These are phyloP conservation scores for Stentor roeselii DNA, from an alignment of 73 alveolate species.

Conservation along the genomic window DNA sequence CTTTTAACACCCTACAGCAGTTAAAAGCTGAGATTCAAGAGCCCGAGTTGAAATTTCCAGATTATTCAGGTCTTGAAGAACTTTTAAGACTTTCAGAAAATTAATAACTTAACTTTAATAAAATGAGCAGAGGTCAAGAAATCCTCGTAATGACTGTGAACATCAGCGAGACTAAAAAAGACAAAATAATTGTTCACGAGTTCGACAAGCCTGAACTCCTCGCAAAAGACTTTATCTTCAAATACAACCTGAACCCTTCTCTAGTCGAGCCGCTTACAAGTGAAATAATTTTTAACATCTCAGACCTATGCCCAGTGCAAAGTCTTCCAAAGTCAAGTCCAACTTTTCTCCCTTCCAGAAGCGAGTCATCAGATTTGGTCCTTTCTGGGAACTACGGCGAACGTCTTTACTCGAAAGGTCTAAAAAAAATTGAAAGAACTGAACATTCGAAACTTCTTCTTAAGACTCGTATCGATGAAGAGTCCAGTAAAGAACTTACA, in stretches of 20 bases:
- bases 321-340: background rate
- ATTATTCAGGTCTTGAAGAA: too few relatives aligned
- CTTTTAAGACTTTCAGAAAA: too few relatives aligned
- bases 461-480: background rate
- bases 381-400: background rate
- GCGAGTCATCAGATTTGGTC: background rate
- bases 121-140: conserved; percentile 5
- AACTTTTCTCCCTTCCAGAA: too few relatives aligned
- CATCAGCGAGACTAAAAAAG: background rate
- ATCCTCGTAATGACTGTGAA: conserved; percentile 16
- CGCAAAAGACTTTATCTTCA: background rate
- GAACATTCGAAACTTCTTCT: background rate
- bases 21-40: too few relatives aligned
- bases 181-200: conserved; percentile 15
- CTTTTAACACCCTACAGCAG: too few relatives aligned
- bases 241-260: background rate
- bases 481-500: background rate
- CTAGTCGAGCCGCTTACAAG: background rate
- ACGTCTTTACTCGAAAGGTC: background rate
- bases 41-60: too few relatives aligned
- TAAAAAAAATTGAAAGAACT: background rate
- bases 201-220: background rate
- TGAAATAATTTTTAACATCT: background rate
- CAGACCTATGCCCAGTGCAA: background rate
- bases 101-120: too few relatives aligned